Evolutionary conservation across 441 rosid species (phyloP).

Genomic region (Gossypium schwendimanii): DNA sequence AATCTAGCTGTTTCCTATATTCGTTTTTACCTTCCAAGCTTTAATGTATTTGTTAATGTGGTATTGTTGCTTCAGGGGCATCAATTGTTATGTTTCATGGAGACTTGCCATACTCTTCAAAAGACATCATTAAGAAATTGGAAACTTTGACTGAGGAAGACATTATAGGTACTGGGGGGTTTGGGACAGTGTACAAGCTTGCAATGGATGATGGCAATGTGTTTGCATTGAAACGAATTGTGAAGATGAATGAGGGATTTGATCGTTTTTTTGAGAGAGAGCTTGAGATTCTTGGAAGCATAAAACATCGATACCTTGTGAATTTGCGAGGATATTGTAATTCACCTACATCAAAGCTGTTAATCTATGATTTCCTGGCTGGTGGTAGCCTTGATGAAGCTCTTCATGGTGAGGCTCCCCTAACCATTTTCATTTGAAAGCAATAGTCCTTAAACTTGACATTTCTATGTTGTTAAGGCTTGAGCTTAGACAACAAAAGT

Average conservation of each 20-base stretch:
- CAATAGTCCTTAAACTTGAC: not conserved
- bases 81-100: constrained; percentile 97
- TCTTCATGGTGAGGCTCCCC: constrained; percentile 66
- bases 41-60: constrained; percentile 3
- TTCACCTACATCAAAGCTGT: constrained; percentile 84
- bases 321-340: constrained; percentile 97
- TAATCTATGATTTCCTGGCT: constrained; percentile 82
- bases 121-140: constrained; percentile 79
- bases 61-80: constrained; percentile 55
- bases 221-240: constrained; percentile 83
- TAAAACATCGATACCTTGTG: constrained; percentile 86
- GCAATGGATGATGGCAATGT: constrained; percentile 94
- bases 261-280: constrained; percentile 95
- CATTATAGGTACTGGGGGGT: constrained; percentile 86
- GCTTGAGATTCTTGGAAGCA: constrained; percentile 97
- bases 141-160: constrained; percentile 83
- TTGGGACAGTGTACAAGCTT: constrained; percentile 89
- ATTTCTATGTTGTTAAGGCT: not conserved
- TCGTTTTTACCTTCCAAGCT: not conserved
- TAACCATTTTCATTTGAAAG: not conserved
- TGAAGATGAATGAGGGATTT: constrained; percentile 85
- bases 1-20: not conserved
- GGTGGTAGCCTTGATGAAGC: constrained; percentile 99
- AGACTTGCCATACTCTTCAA: constrained; percentile 93
- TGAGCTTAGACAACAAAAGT: not conserved